Percentiles rank a stretch among this genome's conserved stretches.
These are phyloP conservation scores for Aspergillus japonicus DNA, from an alignment of 2,329 filamentous ascomycete genomes.

Conservation along the genomic window DNA sequence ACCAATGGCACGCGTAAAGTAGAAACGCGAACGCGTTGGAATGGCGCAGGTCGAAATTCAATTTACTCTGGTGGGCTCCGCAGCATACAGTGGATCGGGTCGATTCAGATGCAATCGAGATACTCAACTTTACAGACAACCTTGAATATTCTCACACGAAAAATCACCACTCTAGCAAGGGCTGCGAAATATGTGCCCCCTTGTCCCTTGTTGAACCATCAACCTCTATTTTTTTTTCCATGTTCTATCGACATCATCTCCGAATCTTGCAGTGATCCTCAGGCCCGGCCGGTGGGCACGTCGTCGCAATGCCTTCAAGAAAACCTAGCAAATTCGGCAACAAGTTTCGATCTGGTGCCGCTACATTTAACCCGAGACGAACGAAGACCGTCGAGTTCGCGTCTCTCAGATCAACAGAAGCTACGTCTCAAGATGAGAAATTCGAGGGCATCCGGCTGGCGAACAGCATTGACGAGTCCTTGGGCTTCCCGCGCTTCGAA, in stretches of 20 bases:
- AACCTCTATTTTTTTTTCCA: conserved; percentile 17
- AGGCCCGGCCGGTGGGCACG: conserved; percentile 27
- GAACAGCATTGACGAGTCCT: conserved; percentile 86
- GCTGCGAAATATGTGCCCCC: conserved; percentile 13
- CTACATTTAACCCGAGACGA: conserved; percentile 52
- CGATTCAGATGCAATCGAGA: conserved; percentile 11
- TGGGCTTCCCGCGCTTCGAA: conserved; percentile 92
- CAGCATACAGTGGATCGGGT: conserved; percentile 10
- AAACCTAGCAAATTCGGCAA: conserved; percentile 66
- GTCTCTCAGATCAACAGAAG: conserved; percentile 71
- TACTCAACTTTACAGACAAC: conserved; percentile 8
- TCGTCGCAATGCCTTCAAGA: conserved; percentile 47
- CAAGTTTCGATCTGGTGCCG: conserved; percentile 47
- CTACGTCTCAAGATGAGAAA: conserved; percentile 88
- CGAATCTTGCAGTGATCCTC: conserved; percentile 21
- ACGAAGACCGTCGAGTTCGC: conserved; percentile 78
- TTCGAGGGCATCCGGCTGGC: conserved; percentile 80
- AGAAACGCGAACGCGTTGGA: conserved; percentile 38
- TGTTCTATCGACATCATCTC: conserved; percentile 21
- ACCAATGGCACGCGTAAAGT: conserved; percentile 29
- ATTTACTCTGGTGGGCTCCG: conserved; percentile 10
- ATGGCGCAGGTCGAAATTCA: conserved; percentile 16
- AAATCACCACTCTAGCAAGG: neutral
- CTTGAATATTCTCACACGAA: neutral
- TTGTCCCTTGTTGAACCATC: conserved; percentile 6